Conservation (phyloP, 2,329 filamentous ascomycete genomes). For the Pleoardoris graminearum region DNA sequence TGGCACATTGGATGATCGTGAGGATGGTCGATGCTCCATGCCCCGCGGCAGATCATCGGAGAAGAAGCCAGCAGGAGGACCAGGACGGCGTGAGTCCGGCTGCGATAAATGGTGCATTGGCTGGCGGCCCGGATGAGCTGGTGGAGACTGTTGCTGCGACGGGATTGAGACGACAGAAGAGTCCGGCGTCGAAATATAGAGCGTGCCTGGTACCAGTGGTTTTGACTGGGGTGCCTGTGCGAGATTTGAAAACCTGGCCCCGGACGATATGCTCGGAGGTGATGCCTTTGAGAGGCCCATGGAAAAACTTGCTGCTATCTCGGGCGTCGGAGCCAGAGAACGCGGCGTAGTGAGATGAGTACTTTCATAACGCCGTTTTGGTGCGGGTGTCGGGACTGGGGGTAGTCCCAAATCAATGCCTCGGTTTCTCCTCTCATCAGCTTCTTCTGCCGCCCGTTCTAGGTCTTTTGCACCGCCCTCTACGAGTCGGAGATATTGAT, state of each 20-base stretch:
- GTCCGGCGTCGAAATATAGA: conserved; percentile 31
- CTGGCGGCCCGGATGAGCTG: conserved; percentile 29
- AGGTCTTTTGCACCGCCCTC: conserved; percentile 50
- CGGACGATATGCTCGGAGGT: conserved; percentile 35
- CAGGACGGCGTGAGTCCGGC: conserved; percentile 32
- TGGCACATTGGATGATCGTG: conserved; percentile 29
- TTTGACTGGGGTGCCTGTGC: conserved; percentile 40
- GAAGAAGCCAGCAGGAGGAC: conserved; percentile 43
- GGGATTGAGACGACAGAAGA: conserved; percentile 32
- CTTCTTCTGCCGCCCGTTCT: conserved; percentile 46
- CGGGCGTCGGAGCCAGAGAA: conserved; percentile 51
- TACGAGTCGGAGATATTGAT: conserved; percentile 53
- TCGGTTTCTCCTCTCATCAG: conserved; percentile 46
- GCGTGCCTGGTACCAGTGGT: conserved; percentile 26
- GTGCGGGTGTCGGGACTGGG: conserved; percentile 53
- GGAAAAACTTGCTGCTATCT: conserved; percentile 36
- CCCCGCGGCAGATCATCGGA: conserved; percentile 38
- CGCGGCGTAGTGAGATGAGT: conserved; percentile 45
- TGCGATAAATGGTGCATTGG: conserved; percentile 33
- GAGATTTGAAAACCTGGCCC: conserved; percentile 35
- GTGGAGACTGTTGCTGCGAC: conserved; percentile 33
- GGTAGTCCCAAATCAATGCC: conserved; percentile 54
- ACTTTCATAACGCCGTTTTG: conserved; percentile 53
- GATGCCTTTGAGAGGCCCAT: conserved; percentile 43
- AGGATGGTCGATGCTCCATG: conserved; percentile 33